Conservation (phyloP, 1,139 yeast genomes). For the Eremothecium coryli region DNA sequence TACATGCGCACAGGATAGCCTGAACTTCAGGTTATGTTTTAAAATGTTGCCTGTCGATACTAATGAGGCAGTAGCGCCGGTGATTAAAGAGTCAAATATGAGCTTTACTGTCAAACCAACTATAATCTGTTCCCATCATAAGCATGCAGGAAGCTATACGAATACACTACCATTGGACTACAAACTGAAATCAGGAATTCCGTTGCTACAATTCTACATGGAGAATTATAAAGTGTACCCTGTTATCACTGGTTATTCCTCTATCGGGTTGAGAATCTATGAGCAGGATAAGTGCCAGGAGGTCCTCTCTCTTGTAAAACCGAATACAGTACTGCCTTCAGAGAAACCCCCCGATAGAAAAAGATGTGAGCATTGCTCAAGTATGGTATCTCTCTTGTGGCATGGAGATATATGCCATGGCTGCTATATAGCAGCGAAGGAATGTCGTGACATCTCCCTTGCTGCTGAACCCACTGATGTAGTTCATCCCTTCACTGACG, state of each 20-base stretch:
- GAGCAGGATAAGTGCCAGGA: not conserved
- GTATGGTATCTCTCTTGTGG: conserved; percentile 16
- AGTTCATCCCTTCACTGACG: not conserved
- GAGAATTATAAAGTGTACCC: conserved; percentile 10
- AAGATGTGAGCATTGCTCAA: conserved; percentile 14
- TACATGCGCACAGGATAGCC: conserved; percentile 56
- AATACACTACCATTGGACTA: conserved; percentile 8
- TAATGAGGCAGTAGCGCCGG: not conserved
- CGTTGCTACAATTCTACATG: conserved; percentile 13
- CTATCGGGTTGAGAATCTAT: not conserved
- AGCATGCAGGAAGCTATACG: not conserved
- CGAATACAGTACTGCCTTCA: not conserved
- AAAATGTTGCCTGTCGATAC: conserved; percentile 12
- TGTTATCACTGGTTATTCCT: not conserved
- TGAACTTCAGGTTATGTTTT: conserved; percentile 41
- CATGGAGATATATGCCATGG: conserved; percentile 16
- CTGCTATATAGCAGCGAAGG: conserved; percentile 14
- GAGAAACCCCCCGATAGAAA: not conserved
- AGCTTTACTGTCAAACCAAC: conserved; percentile 12
- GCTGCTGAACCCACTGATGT: conserved; percentile 6
- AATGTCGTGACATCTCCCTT: conserved; percentile 6
- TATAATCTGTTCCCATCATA: conserved; percentile 17
- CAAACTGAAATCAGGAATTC: conserved; percentile 1
- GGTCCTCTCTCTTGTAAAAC: not conserved
- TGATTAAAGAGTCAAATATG: conserved; percentile 7